These are phyloP conservation scores for Phaffomyces opuntiae DNA, from an alignment of 805 yeast species.

Conservation along the genomic window DNA sequence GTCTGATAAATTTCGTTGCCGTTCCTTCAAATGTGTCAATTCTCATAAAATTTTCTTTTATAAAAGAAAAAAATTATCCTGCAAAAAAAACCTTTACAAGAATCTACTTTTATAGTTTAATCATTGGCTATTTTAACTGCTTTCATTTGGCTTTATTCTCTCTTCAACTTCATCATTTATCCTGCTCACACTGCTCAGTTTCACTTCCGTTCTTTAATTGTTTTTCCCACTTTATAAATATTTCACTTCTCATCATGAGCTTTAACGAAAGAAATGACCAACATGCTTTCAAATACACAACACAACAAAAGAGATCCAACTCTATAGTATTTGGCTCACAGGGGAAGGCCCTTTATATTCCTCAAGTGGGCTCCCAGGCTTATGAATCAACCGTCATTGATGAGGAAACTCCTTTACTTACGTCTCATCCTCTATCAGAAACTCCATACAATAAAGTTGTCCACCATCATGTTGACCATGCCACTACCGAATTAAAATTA, in stretches of 20 bases:
- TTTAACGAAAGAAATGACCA: conserved; percentile 8
- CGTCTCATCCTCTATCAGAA: background rate
- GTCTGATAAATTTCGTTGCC: background rate
- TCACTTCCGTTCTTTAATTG: no score
- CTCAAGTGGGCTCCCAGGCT: conserved; percentile 8
- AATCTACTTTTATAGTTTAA: no score
- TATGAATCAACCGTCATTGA: background rate
- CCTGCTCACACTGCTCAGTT: no score
- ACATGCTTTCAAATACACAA: conserved; percentile 18
- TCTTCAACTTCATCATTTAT: no score
- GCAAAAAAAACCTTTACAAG: background rate
- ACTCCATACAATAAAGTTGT: background rate
- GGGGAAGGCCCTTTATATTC: conserved; percentile 20
- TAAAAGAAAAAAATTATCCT: background rate
- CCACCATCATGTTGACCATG: background rate
- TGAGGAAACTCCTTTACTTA: conserved; percentile 11
- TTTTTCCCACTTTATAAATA: no score
- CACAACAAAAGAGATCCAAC: conserved; percentile 17
- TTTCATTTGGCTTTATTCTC: no score
- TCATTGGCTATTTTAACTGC: no score
- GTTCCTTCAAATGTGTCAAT: conserved; percentile 6
- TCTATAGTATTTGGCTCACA: conserved; percentile 21
- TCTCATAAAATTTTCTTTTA: background rate
- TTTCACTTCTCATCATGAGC: background rate
- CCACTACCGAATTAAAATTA: conserved; percentile 9